A percentile compares a stretch with the other conserved stretches of the same genome.
Evolutionary conservation across 2,329 filamentous ascomycete species (phyloP).

Genomic region (Fusarium sterilihyphosum): DNA sequence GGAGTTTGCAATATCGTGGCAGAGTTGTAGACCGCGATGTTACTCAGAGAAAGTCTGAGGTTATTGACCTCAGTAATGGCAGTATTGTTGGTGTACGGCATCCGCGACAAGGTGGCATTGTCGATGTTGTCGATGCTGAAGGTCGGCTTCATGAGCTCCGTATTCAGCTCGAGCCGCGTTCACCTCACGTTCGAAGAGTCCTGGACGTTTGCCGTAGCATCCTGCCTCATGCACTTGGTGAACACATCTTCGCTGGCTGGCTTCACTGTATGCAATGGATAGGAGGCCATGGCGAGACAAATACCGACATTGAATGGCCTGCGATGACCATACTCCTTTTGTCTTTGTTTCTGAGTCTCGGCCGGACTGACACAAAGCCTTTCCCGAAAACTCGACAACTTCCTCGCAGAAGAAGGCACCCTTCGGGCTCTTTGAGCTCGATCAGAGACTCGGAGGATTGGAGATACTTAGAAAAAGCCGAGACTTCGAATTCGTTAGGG

Average conservation of each 20-base stretch:
- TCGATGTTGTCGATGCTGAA: constrained; percentile 73
- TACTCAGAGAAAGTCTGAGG: constrained; percentile 55
- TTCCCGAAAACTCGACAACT: constrained; percentile 42
- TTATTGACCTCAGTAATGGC: constrained; percentile 58
- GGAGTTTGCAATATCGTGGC: constrained; percentile 66
- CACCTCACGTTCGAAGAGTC: constrained; percentile 68
- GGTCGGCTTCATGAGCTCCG: constrained; percentile 72
- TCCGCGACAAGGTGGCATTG: constrained; percentile 65
- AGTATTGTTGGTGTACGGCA: constrained; percentile 67
- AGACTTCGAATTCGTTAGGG: constrained; percentile 59
- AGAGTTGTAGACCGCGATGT: constrained; percentile 64
- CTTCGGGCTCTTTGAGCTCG: constrained; percentile 50
- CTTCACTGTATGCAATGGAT: constrained; percentile 80
- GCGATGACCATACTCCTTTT: constrained; percentile 72
- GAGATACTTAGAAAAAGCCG: constrained; percentile 58
- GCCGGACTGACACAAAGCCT: constrained; percentile 47
- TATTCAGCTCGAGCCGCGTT: constrained; percentile 73
- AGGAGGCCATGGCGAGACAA: constrained; percentile 55
- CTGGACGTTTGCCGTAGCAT: constrained; percentile 72
- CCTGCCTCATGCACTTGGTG: constrained; percentile 66
- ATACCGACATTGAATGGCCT: constrained; percentile 73
- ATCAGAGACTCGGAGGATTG: constrained; percentile 56
- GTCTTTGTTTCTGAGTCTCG: constrained; percentile 69
- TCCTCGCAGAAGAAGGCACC: constrained; percentile 46
- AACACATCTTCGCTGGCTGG: constrained; percentile 74